These are phyloP conservation scores for Phialophora tarda DNA, from an alignment of 2,329 filamentous ascomycete species.

Conservation along the genomic window DNA sequence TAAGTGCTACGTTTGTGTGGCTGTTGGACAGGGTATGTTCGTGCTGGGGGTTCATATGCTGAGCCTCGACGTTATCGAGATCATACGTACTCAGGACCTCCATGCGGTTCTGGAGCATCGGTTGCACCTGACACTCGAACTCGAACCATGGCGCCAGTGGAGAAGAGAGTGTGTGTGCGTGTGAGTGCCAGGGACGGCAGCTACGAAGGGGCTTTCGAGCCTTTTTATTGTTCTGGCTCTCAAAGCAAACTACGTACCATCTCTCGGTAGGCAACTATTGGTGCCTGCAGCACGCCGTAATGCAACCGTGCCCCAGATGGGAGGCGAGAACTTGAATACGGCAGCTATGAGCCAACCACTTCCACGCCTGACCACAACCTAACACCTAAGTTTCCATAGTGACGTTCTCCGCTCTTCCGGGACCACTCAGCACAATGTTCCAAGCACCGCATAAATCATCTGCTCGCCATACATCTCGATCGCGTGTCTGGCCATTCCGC, in stretches of 20 bases:
- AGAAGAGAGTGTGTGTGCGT: not conserved
- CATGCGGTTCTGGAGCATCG: not conserved
- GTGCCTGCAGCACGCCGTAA: not conserved
- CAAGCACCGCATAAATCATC: not conserved
- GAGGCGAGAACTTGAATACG: not conserved
- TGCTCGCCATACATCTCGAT: not conserved
- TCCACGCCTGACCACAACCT: not conserved
- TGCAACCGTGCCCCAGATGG: slow-evolving; percentile 6
- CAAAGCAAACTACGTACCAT: not conserved
- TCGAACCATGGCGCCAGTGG: not conserved
- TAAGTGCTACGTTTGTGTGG: slow-evolving; percentile 1
- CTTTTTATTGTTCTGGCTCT: not conserved
- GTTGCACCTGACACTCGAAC: not conserved
- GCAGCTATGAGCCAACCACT: slow-evolving; percentile 7
- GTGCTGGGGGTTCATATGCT: not conserved
- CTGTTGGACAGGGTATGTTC: not conserved
- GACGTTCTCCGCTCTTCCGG: not conserved
- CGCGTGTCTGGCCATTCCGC: not conserved
- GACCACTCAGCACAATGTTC: slow-evolving; percentile 3
- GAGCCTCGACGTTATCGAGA: not conserved
- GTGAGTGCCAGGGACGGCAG: not conserved
- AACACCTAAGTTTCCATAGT: not conserved
- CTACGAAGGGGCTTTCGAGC: not conserved
- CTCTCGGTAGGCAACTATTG: not conserved
- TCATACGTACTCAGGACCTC: not conserved